Evolutionary conservation across 192 early-diverging fungal species (phyloP), one percentile per base, ranked within the genome.

Genomic region (Backusella circina): DNA sequence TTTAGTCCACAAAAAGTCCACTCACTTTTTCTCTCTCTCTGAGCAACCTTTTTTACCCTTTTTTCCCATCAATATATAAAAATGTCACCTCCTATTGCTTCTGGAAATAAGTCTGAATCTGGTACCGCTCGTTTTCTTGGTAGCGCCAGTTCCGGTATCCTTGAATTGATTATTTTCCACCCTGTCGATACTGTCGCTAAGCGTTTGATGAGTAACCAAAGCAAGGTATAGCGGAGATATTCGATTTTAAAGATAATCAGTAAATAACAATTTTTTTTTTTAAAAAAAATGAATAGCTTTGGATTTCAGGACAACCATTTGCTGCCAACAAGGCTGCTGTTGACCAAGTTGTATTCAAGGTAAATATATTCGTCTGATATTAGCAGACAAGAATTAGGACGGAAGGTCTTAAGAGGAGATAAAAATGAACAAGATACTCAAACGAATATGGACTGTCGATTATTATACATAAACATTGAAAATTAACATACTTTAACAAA

Each of bases 151-250:
- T 93, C 95, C 57, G 98, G 98, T 51, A 92, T 98, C 79, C 88
- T 98, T 36, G 98, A 99, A 86, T 88, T 99, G 71, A 86, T 97
- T 72, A 90, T 92, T 66, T 99, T 99, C 92, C 98, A 99, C 84
- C 97, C 96, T 39, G 95, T 99, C 61, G 97, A 99, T 85, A 99
- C 97, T 2, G 92, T 99, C 18, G 97, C 97, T 74, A 99, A 98
- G 91, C 92, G 98, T 50, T 90, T 99, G 75, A 99, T 99, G 97
- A 95, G 91, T 86, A 96, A 94, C 86, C 93, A 94, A 76, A 85
- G 86, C 71, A 90, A 92, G 85, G 91, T 95, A 86, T 73, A 77
- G 74, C 12, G 72, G 9, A 12, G 3, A 13, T 61, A 13, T 28
- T 61, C 26, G 12, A 26, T 28, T 15, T 50, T 7, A 50, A 44